Base-by-base conservation (phyloP, 1,139 yeast genomes). In the Diutina ranongensis region DNA sequence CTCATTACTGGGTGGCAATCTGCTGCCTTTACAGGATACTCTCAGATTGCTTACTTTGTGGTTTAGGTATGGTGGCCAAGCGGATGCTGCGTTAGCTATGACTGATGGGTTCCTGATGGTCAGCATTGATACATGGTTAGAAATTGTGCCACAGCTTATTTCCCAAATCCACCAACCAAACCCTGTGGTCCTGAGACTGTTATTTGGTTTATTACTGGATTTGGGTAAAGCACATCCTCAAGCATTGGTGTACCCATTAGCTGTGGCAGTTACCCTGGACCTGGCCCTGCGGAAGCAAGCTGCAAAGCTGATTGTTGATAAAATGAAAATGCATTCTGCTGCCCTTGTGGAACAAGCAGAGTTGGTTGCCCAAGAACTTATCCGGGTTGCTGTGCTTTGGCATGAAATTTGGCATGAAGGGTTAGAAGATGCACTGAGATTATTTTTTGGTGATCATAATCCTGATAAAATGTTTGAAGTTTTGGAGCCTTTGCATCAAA, bases 361-460 rank as follows among this genome's bases (percentile, higher is more conserved):
- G 54, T 63, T 89, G 49, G 97, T 92, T n/a, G 84, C 95, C 65
- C 81, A 80, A 53, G 98, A 94, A 57, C 74, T 94, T 50, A 89
- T 94, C 52, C 70, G 98, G 53, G 95, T 88, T 15, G 97, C 97
- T 0, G 97, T 92, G 1, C 67, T 92, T 51, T 89, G 98, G 97
- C 95, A 88, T 56, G 99, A 94, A 58, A 84, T 84, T 60, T 94
- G 99, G 98, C 89, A 89, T 56, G 98, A 89, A 64, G 97, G 95
- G 1, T 68, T 94, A 36, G 99, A 94, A 59, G 97, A 92, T 65
- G 98, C 98, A 0, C 88, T 96, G 3, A 72, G 97, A 49, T 74
- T 85, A 47, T 94, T 84, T 67, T 92, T 88, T 62, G 96, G 95
- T 34, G 98, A 94, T 51, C 94, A 87, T 55, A 87, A 92, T 57